Percentiles rank a stretch among this genome's conserved stretches.
Evolutionary conservation across 1,284 basidiomycete genomes (phyloP).

Genomic region (Cryptococcus hybrid): DNA sequence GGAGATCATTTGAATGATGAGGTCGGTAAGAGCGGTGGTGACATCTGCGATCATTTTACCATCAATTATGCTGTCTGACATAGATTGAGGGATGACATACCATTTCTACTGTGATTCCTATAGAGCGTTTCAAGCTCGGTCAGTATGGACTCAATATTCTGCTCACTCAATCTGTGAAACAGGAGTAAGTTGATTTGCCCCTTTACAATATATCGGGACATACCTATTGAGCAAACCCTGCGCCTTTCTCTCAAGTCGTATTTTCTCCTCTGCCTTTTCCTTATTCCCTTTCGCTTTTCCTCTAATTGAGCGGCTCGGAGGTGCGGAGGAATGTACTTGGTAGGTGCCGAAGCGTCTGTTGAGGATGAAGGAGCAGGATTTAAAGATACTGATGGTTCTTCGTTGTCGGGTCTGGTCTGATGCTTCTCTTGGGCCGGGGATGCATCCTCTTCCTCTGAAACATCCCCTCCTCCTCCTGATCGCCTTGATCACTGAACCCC

Average conservation of each 20-base stretch:
- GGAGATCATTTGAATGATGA: conserved; percentile 80
- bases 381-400: background rate
- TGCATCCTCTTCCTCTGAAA: background rate
- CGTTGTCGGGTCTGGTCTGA: background rate
- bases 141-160: conserved; percentile 80
- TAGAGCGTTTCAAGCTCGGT: conserved; percentile 76
- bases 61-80: background rate
- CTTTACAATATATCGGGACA: conserved; percentile 49
- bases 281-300: conserved; percentile 36
- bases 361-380: background rate
- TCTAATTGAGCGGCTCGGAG: conserved; percentile 50
- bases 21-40: conserved; percentile 70
- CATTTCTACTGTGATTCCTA: conserved; percentile 73
- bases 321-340: conserved; percentile 56
- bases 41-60: conserved; percentile 60
- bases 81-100: conserved; percentile 51
- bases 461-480: background rate
- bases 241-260: conserved; percentile 71
- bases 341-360: conserved; percentile 17
- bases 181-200: background rate
- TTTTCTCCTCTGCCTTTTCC: conserved; percentile 56
- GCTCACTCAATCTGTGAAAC: conserved; percentile 72
- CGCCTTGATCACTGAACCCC: background rate
- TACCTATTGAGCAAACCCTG: conserved; percentile 77
- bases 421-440: background rate